These are phyloP conservation scores for Sorghum bicolor DNA, from an alignment of 176 grass and related monocot genomes.

Conservation along the genomic window DNA sequence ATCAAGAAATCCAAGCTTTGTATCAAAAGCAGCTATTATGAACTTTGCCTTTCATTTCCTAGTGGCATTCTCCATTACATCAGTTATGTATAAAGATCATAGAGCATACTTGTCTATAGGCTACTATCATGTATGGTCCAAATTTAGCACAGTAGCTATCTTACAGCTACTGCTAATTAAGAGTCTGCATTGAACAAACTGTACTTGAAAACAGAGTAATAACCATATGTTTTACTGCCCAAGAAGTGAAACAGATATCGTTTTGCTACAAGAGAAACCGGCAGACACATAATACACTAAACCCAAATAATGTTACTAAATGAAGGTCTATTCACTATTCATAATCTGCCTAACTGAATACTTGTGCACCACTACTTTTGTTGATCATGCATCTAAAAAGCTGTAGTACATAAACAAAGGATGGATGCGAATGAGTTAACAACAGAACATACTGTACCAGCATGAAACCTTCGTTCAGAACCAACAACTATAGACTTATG, in stretches of 20 bases:
- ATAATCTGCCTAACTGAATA: background rate
- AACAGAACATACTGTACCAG: background rate
- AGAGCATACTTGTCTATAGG: background rate
- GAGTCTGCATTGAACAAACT: background rate
- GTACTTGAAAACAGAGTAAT: too few relatives aligned
- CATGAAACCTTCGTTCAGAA: background rate
- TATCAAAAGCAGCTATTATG: background rate
- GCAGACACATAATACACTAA: background rate
- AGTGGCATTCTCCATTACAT: background rate
- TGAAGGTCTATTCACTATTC: background rate
- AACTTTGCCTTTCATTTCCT: background rate
- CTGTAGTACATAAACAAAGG: background rate
- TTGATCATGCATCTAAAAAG: background rate
- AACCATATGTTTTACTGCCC: background rate
- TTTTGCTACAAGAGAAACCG: background rate
- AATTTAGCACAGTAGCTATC: background rate
- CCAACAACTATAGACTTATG: background rate
- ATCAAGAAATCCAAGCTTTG: background rate
- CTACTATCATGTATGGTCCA: background rate
- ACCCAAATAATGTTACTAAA: background rate
- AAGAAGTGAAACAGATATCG: background rate
- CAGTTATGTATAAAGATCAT: background rate
- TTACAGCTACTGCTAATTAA: background rate
- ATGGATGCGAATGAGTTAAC: background rate
- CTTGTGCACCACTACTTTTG: background rate